Conservation (phyloP, 768 basidiomycete genomes). For the Epithele typhae region DNA sequence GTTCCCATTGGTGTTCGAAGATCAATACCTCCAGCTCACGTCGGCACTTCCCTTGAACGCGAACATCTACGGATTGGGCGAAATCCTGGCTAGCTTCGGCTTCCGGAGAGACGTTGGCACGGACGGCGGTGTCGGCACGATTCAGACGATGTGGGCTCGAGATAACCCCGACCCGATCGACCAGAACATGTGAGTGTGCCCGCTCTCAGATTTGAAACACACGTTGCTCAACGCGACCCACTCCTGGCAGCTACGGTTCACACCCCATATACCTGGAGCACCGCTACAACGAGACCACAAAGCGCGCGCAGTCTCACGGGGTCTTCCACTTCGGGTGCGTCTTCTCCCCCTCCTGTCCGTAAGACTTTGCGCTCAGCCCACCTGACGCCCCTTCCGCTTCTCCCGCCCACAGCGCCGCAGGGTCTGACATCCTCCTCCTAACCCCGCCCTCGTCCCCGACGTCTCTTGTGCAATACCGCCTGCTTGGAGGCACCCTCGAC, state of each 20-base stretch:
- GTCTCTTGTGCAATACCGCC: constrained; percentile 67
- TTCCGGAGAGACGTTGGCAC: constrained; percentile 58
- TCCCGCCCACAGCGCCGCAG: constrained; percentile 55
- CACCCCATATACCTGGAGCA: constrained; percentile 75
- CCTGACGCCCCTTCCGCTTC: background rate
- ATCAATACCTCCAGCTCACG: constrained; percentile 73
- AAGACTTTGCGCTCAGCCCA: constrained; percentile 3
- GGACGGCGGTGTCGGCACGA: constrained; percentile 45
- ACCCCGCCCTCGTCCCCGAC: constrained; percentile 50
- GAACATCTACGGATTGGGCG: constrained; percentile 78
- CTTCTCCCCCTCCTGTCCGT: background rate
- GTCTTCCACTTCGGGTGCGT: constrained; percentile 66
- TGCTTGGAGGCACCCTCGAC: constrained; percentile 72
- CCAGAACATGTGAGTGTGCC: constrained; percentile 56
- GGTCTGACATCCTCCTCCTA: constrained; percentile 65
- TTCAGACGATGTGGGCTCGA: constrained; percentile 67
- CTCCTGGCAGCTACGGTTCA: constrained; percentile 60
- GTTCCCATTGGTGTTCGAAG: constrained; percentile 72
- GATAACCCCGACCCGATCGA: constrained; percentile 61
- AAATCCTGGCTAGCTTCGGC: constrained; percentile 65
- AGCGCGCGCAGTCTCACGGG: constrained; percentile 61
- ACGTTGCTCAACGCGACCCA: too few relatives aligned
- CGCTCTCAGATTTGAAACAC: background rate
- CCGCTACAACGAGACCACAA: constrained; percentile 49
- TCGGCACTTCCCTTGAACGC: constrained; percentile 61